These are phyloP conservation scores for Metarhizium sp. DNA, from an alignment of 2,329 filamentous ascomycete genomes.

Conservation along the genomic window DNA sequence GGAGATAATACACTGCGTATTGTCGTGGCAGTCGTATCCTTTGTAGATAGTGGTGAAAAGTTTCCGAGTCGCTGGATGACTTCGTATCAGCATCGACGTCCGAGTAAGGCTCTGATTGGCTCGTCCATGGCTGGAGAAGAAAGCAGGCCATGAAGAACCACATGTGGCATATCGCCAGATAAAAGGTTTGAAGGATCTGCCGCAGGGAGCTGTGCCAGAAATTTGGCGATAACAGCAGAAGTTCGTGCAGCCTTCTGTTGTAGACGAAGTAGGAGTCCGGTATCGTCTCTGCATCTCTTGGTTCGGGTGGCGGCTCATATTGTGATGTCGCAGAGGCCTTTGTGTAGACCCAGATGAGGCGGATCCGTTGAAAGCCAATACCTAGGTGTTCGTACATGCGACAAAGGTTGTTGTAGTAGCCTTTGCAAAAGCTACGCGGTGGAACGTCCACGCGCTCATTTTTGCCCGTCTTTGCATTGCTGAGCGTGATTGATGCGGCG, in stretches of 20 bases:
- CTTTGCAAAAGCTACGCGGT: conserved; percentile 26
- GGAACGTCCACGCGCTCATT: conserved; percentile 29
- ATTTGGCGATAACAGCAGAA: conserved; percentile 32
- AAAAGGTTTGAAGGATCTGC: conserved; percentile 33
- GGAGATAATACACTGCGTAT: conserved; percentile 39
- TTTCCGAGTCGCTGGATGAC: background rate
- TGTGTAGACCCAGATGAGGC: conserved; percentile 45
- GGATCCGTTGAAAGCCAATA: conserved; percentile 37
- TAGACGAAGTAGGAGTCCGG: conserved; percentile 39
- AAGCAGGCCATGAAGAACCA: conserved; percentile 47
- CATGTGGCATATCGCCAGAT: conserved; percentile 37
- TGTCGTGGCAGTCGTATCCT: conserved; percentile 38
- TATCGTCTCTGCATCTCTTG: conserved; percentile 9
- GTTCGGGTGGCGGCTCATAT: conserved; percentile 1
- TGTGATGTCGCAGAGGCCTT: conserved; percentile 12
- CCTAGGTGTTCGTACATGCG: conserved; percentile 46
- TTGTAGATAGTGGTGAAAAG: conserved; percentile 27
- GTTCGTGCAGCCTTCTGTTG: conserved; percentile 42
- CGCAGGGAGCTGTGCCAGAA: conserved; percentile 21
- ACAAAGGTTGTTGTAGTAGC: conserved; percentile 45
- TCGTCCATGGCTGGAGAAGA: conserved; percentile 26
- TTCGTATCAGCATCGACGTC: background rate
- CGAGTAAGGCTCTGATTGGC: background rate
- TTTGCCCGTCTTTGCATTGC: conserved; percentile 17
- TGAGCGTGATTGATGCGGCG: conserved; percentile 26